Conservation (phyloP, 2,329 filamentous ascomycete genomes). For the Escovopsis sp. region DNA sequence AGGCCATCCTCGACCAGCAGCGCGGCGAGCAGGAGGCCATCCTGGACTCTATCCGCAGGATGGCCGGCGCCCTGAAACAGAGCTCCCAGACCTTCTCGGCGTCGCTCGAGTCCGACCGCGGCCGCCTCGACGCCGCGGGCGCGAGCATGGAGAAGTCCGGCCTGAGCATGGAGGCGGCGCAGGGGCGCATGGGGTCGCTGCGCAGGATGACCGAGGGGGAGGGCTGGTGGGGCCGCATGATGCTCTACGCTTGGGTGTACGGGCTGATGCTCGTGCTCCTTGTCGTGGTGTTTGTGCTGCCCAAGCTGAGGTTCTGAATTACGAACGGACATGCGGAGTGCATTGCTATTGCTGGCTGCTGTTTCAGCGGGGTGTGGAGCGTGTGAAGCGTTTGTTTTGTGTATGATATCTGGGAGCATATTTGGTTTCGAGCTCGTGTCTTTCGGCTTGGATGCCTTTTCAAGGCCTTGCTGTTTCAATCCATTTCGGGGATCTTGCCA, state of each 20-base stretch:
- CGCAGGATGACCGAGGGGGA: slow-evolving; percentile 72
- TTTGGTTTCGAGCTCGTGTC: too few species aligned
- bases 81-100: slow-evolving; percentile 58
- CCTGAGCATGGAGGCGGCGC: slow-evolving; percentile 60
- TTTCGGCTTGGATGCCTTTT: too few species aligned
- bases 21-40: slow-evolving; percentile 71
- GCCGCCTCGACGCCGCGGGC: slow-evolving; percentile 54
- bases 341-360: neutral
- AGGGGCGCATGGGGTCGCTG: slow-evolving; percentile 62
- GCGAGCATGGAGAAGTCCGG: slow-evolving; percentile 67
- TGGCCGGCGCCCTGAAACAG: slow-evolving; percentile 64
- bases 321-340: neutral
- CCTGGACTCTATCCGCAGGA: slow-evolving; percentile 64
- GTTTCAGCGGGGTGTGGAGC: too few species aligned
- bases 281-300: slow-evolving; percentile 69
- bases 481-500: too few species aligned
- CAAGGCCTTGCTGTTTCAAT: too few species aligned
- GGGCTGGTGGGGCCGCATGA: slow-evolving; percentile 72
- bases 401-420: too few species aligned
- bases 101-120: slow-evolving; percentile 57
- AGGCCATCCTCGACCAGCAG: slow-evolving; percentile 62
- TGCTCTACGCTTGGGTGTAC: slow-evolving; percentile 74
- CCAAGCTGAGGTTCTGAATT: slow-evolving; percentile 67
- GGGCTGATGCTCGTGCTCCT: slow-evolving; percentile 67
- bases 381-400: too few species aligned